phyloP scores from a whole-genome alignment of 768 basidiomycete genomes.

The Termitomyces sp. region DNA sequence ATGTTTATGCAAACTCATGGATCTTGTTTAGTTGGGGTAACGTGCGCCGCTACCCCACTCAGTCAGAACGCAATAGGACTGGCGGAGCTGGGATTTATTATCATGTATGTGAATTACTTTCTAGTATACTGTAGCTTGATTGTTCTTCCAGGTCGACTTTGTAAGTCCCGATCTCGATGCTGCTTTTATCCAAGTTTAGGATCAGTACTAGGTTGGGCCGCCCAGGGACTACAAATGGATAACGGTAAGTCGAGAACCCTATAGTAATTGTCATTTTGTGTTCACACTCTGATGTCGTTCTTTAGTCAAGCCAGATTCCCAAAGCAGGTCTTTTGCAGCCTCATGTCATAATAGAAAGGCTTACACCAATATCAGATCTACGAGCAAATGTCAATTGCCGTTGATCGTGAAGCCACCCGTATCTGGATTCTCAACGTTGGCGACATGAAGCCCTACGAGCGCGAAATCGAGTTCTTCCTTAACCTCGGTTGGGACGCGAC shows the following conservation, averaged over 20 bases:
- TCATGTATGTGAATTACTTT: constrained; percentile 36
- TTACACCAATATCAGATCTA: constrained; percentile 35
- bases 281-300: neutral
- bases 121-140: neutral
- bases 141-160: constrained; percentile 40
- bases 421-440: constrained; percentile 78
- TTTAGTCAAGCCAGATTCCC: neutral
- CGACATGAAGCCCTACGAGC: constrained; percentile 74
- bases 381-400: constrained; percentile 70
- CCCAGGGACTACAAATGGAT: constrained; percentile 74
- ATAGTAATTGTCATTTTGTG: neutral
- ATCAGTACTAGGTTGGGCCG: constrained; percentile 48
- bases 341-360: neutral
- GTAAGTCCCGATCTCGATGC: constrained; percentile 22
- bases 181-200: neutral
- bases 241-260: constrained; percentile 31
- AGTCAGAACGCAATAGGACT: constrained; percentile 51
- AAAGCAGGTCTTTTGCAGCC: neutral
- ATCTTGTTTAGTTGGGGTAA: constrained; percentile 58
- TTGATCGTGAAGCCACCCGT: constrained; percentile 50
- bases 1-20: neutral
- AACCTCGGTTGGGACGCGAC: constrained; percentile 57
- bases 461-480: constrained; percentile 68
- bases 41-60: constrained; percentile 55
- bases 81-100: constrained; percentile 74